Conservation (phyloP, 768 basidiomycete genomes). For the Panaeolus papilionaceus region DNA sequence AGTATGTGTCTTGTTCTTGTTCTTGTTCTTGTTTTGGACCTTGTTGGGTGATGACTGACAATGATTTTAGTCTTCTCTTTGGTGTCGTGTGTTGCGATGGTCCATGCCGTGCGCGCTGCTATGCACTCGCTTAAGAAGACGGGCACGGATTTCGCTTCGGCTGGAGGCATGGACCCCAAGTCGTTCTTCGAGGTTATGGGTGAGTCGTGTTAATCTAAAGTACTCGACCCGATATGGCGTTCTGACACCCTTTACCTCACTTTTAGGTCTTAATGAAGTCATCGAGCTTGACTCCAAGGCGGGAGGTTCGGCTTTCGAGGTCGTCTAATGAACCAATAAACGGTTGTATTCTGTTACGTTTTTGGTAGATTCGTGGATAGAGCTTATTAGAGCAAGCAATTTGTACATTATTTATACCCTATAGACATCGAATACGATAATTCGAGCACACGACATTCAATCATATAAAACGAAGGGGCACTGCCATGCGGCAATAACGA, state of each 20-base stretch:
- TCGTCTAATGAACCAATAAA: constrained; percentile 40
- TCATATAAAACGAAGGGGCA: too few species aligned
- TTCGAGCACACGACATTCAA: too few species aligned
- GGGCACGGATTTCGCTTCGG: constrained; percentile 70
- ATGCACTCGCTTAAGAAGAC: constrained; percentile 83
- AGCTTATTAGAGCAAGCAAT: too few species aligned
- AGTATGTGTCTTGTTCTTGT: constrained; percentile 45
- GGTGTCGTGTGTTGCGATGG: constrained; percentile 78
- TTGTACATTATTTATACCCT: too few species aligned
- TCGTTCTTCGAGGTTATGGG: constrained; percentile 83
- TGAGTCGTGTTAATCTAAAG: not conserved
- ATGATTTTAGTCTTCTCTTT: constrained; percentile 67
- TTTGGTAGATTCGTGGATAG: too few species aligned
- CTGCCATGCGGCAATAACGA: too few species aligned
- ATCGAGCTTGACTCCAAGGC: constrained; percentile 59
- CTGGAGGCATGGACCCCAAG: constrained; percentile 79
- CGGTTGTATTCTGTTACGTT: too few species aligned
- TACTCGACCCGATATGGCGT: too few species aligned
- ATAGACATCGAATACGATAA: too few species aligned
- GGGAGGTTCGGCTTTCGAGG: constrained; percentile 63
- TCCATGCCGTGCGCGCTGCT: constrained; percentile 76
- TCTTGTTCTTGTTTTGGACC: not conserved
- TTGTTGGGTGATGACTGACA: not conserved
- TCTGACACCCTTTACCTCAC: not conserved
- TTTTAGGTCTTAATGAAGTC: constrained; percentile 47